These are phyloP conservation scores for Dipodascus geniculatus DNA, from an alignment of 805 yeast genomes.

Conservation along the genomic window DNA sequence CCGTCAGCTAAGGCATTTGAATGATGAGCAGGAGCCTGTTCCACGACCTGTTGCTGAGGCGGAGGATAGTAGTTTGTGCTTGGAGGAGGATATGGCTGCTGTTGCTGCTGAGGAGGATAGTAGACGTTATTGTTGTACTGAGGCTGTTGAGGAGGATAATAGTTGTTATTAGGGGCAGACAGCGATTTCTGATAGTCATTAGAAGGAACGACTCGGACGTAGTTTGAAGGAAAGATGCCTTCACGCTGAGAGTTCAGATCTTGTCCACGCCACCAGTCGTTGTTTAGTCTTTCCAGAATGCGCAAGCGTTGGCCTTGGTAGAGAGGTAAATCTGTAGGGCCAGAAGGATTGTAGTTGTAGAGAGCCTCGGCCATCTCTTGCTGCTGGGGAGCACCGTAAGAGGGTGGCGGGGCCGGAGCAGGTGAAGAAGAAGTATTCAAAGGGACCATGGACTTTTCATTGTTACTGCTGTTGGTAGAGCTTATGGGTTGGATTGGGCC, in stretches of 20 bases:
- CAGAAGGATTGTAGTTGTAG: constrained; percentile 65
- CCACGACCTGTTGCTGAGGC: constrained; percentile 14
- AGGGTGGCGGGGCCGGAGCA: constrained; percentile 13
- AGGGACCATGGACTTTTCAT: neutral
- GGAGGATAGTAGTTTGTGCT: constrained; percentile 9
- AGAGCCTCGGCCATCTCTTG: constrained; percentile 44
- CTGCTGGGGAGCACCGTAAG: constrained; percentile 10
- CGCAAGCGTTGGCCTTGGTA: constrained; percentile 56
- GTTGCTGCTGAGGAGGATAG: constrained; percentile 7
- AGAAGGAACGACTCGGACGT: constrained; percentile 34
- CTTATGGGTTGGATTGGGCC: constrained; percentile 32
- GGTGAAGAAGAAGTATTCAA: constrained; percentile 15
- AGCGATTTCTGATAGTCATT: constrained; percentile 1
- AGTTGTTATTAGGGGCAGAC: constrained; percentile 4
- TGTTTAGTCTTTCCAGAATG: constrained; percentile 60
- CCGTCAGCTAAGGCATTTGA: constrained; percentile 8
- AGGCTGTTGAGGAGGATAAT: constrained; percentile 9
- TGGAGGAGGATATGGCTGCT: constrained; percentile 11
- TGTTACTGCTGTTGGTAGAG: constrained; percentile 21
- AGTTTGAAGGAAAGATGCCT: constrained; percentile 88
- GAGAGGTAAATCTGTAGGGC: constrained; percentile 60
- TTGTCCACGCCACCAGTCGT: constrained; percentile 87
- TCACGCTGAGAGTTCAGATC: constrained; percentile 31
- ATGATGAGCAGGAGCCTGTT: constrained; percentile 10
- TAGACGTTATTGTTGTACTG: neutral